Percentiles rank a stretch among this genome's conserved stretches.
phyloP scores from a whole-genome alignment of 768 basidiomycete genomes.

The Podaxis sp. region DNA sequence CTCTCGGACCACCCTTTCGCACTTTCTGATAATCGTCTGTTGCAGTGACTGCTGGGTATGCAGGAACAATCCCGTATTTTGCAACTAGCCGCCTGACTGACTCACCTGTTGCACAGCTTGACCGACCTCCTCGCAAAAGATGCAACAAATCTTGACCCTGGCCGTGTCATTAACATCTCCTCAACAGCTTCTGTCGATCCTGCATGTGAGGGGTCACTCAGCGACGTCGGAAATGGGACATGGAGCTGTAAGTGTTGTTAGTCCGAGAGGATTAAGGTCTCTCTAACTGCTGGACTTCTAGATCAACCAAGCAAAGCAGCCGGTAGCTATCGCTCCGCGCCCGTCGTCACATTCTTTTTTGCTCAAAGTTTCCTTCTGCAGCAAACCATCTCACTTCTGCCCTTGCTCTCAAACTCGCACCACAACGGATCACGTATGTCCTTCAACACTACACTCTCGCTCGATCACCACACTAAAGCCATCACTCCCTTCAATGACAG shows the following conservation, averaged over 20 bases:
- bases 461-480: not conserved
- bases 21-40: not conserved
- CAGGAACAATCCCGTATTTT: not conserved
- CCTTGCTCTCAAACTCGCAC: conserved; percentile 64
- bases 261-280: not conserved
- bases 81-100: not conserved
- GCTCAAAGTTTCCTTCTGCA: conserved; percentile 18
- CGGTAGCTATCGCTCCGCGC: conserved; percentile 27
- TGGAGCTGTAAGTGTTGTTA: conserved; percentile 69
- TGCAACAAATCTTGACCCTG: conserved; percentile 61
- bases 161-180: conserved; percentile 80
- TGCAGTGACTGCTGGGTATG: conserved; percentile 54
- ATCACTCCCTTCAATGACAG: conserved; percentile 30
- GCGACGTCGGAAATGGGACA: conserved; percentile 57
- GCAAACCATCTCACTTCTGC: conserved; percentile 79
- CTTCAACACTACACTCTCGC: not conserved
- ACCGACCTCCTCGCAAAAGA: conserved; percentile 66
- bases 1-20: conserved; percentile 6
- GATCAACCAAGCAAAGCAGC: conserved; percentile 87
- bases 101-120: conserved; percentile 30
- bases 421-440: conserved; percentile 63
- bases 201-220: conserved; percentile 46
- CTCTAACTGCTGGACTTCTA: conserved; percentile 24
- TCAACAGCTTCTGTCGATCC: conserved; percentile 63
- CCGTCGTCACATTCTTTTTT: not conserved